Percentiles rank a stretch among this genome's conserved stretches.
These are phyloP conservation scores for Sporothrix pseudoabietina DNA, from an alignment of 2,329 filamentous ascomycete species.

Conservation along the genomic window DNA sequence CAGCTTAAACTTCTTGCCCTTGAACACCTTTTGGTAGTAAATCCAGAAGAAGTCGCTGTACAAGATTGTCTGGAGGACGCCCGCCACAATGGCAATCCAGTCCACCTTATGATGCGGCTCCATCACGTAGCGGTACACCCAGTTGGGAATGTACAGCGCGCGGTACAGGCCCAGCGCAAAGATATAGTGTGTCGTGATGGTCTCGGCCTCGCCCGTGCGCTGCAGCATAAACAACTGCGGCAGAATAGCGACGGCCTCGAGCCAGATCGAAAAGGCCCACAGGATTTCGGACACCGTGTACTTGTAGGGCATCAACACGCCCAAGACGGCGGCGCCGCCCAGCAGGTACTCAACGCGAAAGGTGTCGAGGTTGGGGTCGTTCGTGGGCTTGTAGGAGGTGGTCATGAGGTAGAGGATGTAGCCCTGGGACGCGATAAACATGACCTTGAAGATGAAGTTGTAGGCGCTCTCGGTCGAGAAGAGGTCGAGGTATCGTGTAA, in stretches of 20 bases:
- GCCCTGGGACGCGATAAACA: slow-evolving; percentile 86
- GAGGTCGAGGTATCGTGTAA: slow-evolving; percentile 91
- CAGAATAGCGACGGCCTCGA: slow-evolving; percentile 93
- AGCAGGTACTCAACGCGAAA: slow-evolving; percentile 96
- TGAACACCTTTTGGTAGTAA: slow-evolving; percentile 95
- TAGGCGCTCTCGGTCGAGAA: slow-evolving; percentile 84
- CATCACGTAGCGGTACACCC: slow-evolving; percentile 86
- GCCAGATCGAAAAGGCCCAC: slow-evolving; percentile 98
- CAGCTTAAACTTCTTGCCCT: slow-evolving; percentile 85
- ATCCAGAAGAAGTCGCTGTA: slow-evolving; percentile 99
- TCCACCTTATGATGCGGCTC: slow-evolving; percentile 74
- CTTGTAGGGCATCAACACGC: slow-evolving; percentile 79
- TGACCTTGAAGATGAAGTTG: slow-evolving; percentile 93
- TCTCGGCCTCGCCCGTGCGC: slow-evolving; percentile 95
- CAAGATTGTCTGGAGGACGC: slow-evolving; percentile 87
- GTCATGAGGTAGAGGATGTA: slow-evolving; percentile 99
- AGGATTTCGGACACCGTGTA: slow-evolving; percentile 84
- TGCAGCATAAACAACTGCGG: slow-evolving; percentile 98
- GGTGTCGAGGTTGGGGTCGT: slow-evolving; percentile 95
- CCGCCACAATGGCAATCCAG: slow-evolving; percentile 84
- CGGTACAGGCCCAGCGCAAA: slow-evolving; percentile 91
- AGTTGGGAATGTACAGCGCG: slow-evolving; percentile 96
- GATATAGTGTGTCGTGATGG: slow-evolving; percentile 98
- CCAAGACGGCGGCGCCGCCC: slow-evolving; percentile 75
- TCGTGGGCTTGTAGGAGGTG: slow-evolving; percentile 94